Evolutionary conservation across 2,329 filamentous ascomycete genomes (phyloP).

Genomic region (Fusarium papillatum): DNA sequence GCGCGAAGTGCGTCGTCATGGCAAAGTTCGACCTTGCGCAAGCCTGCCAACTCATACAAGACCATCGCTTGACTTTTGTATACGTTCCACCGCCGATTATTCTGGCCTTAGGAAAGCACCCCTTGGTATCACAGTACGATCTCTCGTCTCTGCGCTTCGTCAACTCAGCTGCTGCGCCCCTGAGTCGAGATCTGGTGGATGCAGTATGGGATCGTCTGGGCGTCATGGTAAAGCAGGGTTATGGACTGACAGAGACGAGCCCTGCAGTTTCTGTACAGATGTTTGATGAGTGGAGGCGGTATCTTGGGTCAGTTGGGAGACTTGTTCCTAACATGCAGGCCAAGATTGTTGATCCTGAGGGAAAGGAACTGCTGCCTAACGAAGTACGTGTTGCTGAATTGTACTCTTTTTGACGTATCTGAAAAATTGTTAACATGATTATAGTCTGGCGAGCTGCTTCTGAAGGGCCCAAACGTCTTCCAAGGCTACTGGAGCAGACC

Average conservation of each 20-base stretch:
- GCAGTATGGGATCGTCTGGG: slow-evolving; percentile 80
- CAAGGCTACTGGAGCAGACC: slow-evolving; percentile 83
- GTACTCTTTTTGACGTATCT: neutral
- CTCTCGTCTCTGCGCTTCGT: slow-evolving; percentile 84
- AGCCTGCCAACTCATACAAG: slow-evolving; percentile 83
- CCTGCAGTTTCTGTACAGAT: slow-evolving; percentile 82
- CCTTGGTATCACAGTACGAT: slow-evolving; percentile 84
- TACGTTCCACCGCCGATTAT: slow-evolving; percentile 91
- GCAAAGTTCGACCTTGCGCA: slow-evolving; percentile 84
- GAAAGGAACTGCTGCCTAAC: slow-evolving; percentile 67
- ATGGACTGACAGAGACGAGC: slow-evolving; percentile 89
- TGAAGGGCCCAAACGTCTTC: slow-evolving; percentile 86
- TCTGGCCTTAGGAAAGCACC: slow-evolving; percentile 84
- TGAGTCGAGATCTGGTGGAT: slow-evolving; percentile 85
- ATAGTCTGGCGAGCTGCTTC: slow-evolving; percentile 76
- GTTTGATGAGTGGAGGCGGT: slow-evolving; percentile 82
- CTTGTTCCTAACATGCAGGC: slow-evolving; percentile 85
- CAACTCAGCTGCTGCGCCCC: slow-evolving; percentile 88
- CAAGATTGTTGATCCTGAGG: slow-evolving; percentile 80
- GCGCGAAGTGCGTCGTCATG: slow-evolving; percentile 80
- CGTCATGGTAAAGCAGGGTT: slow-evolving; percentile 91
- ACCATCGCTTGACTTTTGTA: slow-evolving; percentile 80
- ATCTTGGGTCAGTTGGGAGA: slow-evolving; percentile 83
- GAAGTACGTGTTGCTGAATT: slow-evolving; percentile 44
- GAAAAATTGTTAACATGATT: neutral